Evolutionary conservation across 441 rosid genomes (phyloP).

Genomic region (Metrosideros polymorpha): DNA sequence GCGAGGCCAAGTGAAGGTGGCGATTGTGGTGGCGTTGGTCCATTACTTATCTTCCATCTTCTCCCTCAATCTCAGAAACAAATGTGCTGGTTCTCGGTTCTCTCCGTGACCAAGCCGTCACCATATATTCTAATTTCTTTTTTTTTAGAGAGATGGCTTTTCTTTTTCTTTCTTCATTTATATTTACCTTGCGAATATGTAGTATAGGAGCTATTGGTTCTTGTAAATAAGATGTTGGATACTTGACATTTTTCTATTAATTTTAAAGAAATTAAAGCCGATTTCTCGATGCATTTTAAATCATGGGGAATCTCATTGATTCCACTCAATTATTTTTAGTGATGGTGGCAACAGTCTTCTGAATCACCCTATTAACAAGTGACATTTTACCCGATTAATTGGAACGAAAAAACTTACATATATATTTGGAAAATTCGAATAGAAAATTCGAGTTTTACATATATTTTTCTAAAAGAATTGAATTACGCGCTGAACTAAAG

Average conservation of each 20-base stretch:
- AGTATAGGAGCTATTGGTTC: background rate
- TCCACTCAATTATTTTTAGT: background rate
- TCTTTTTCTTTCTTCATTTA: background rate
- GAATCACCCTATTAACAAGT: background rate
- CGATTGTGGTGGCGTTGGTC: background rate
- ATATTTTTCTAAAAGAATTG: background rate
- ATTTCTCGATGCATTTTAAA: background rate
- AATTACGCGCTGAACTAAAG: background rate
- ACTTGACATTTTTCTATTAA: background rate
- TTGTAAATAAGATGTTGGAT: background rate
- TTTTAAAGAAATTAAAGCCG: background rate
- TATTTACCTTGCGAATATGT: background rate
- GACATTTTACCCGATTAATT: background rate
- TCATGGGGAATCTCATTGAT: background rate
- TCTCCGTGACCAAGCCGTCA: background rate
- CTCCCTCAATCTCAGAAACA: background rate
- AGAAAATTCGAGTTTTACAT: rapidly evolving
- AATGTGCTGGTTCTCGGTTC: background rate
- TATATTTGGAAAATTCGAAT: background rate
- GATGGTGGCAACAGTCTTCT: background rate
- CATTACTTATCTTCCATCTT: background rate
- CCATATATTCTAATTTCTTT: background rate
- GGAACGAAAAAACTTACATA: background rate
- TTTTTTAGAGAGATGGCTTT: background rate
- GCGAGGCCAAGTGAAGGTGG: constrained; percentile 6